phyloP scores from a whole-genome alignment of 345 rosid species.

The Crucihimalaya himalaica region DNA sequence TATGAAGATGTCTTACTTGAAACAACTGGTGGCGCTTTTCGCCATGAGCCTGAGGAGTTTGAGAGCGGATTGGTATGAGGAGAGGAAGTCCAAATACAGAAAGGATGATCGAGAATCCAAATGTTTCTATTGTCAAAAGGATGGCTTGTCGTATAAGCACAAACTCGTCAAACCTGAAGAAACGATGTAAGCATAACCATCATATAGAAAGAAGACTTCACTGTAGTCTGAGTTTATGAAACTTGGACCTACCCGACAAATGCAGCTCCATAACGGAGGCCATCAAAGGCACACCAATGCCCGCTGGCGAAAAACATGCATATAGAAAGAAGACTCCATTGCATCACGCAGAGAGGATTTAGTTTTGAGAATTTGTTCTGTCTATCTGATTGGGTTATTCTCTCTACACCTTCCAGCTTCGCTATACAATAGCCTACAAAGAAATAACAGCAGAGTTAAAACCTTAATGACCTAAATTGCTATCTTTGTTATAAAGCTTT shows the following conservation, averaged over 20 bases:
- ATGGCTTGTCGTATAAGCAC: constrained; percentile 83
- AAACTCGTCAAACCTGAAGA: constrained; percentile 90
- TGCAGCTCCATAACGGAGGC: constrained; percentile 93
- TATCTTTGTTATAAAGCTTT: constrained; percentile 8
- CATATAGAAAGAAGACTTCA: not conserved
- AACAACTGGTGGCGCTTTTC: constrained; percentile 44
- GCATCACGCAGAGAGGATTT: constrained; percentile 64
- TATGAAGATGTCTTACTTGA: constrained; percentile 48
- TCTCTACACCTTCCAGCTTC: constrained; percentile 60
- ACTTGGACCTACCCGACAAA: constrained; percentile 75
- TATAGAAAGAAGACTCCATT: constrained; percentile 81
- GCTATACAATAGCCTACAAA: constrained; percentile 80
- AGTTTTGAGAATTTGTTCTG: constrained; percentile 34
- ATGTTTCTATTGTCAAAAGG: constrained; percentile 85
- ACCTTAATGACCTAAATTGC: not conserved
- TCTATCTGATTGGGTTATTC: constrained; percentile 33
- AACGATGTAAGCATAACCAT: constrained; percentile 25
- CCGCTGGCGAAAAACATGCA: constrained; percentile 89
- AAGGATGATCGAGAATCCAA: constrained; percentile 83
- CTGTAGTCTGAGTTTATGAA: not conserved
- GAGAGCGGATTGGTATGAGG: constrained; percentile 41
- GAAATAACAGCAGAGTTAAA: constrained; percentile 18
- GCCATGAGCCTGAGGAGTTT: constrained; percentile 34
- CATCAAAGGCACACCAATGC: constrained; percentile 99
- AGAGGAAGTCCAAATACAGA: constrained; percentile 80